Evolutionary conservation across 2,329 filamentous ascomycete species (phyloP), one percentile per base, ranked within the genome.

Genomic region (Colletotrichum ledebouriae): DNA sequence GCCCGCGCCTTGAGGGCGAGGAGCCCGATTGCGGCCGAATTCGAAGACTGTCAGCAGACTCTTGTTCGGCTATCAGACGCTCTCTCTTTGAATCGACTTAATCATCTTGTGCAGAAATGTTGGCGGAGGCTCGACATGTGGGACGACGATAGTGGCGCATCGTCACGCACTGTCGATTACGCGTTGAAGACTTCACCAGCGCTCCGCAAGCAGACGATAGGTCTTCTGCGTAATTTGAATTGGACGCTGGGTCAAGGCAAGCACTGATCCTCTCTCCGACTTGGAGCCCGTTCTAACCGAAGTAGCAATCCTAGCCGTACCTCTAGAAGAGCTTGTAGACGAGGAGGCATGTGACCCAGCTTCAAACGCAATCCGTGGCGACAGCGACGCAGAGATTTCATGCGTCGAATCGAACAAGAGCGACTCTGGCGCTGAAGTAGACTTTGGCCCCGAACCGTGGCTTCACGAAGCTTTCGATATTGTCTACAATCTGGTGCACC

Each of bases 401-500:
- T 22, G 3, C 22, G 4, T 22, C 49, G 29, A 53, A 3, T 34
- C 29, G 6, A 22, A 34, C 11, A 12, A 34, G 34, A 22, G 25
- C 17, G 49, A 34, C 0, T 7, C 29, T 11, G 49, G 17, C 11
- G 0, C 25, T 53, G 22, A 53, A 17, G 25, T 22, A 13, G 29
- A 53, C 29, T 53, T 53, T 7, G 49, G 49, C 2, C 49, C 29
- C 13, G 49, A n/a, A 7, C 10, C 49, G 34, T 33, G 49, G 49
- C 49, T 53, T 53, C 49, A 53, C 15, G 49, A 53, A 22, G 49
- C 49, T 10, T 33, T 53, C 17, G 49, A 53, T 25, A 53, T 53
- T 2, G 29, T 53, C 25, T 6, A 53, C 2, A 53, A 33, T 12
- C 49, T 53, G 29, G 49, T 53, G 15, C 49, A 53, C 10, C 49